phyloP scores from a whole-genome alignment of 2,329 filamentous ascomycete species.

The Verticillium tricorpus region DNA sequence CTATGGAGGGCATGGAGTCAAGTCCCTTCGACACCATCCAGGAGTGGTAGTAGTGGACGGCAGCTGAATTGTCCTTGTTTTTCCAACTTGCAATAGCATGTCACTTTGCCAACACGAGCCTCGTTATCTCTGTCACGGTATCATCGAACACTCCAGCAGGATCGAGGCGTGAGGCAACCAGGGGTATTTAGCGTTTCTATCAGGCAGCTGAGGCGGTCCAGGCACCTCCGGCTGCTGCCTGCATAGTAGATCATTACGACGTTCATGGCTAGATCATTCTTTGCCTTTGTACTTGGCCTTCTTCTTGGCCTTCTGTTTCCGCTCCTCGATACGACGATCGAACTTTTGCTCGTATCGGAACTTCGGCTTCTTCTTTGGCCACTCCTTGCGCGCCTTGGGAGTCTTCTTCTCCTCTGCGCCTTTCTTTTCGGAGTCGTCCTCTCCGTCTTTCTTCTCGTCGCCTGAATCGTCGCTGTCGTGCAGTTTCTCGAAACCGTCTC shows the following conservation, averaged over 20 bases:
- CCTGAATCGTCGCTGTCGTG: slow-evolving; percentile 26
- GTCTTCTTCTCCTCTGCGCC: slow-evolving; percentile 26
- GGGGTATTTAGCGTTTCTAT: background rate
- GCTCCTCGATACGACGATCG: slow-evolving; percentile 70
- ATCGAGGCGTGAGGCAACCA: background rate
- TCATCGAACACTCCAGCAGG: background rate
- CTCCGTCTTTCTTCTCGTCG: slow-evolving; percentile 24
- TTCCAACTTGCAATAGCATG: background rate
- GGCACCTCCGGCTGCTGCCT: background rate
- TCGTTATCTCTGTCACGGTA: background rate
- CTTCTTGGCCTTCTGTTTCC: slow-evolving; percentile 67
- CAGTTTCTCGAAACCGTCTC: slow-evolving; percentile 62
- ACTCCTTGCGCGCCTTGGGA: slow-evolving; percentile 51
- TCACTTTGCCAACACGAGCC: background rate
- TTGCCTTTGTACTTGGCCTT: slow-evolving; percentile 21
- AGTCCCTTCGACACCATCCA: background rate
- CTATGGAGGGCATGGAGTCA: background rate
- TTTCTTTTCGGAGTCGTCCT: slow-evolving; percentile 23
- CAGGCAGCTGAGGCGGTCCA: background rate
- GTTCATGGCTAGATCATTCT: background rate
- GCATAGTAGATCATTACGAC: background rate
- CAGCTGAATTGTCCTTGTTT: background rate
- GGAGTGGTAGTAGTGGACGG: background rate
- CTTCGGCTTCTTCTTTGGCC: slow-evolving; percentile 77
- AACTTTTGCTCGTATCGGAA: slow-evolving; percentile 90